phyloP scores from a whole-genome alignment of 78 protist genomes.

The Emiliania huxleyi region DNA sequence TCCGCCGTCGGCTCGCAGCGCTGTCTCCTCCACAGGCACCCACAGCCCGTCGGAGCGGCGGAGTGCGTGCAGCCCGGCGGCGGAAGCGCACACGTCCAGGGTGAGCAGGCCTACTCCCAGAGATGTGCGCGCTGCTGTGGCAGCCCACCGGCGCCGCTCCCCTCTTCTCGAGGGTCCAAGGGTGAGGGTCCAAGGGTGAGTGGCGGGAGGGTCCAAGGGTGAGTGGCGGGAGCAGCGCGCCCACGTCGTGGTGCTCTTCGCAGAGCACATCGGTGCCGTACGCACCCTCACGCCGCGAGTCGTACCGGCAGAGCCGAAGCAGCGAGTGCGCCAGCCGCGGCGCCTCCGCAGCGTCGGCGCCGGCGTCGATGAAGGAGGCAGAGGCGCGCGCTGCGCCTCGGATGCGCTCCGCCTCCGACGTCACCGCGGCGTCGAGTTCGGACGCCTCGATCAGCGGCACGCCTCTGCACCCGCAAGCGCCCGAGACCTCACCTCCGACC shows the following conservation, averaged over 20 bases:
- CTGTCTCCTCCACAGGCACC: background rate
- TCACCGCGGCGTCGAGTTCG: background rate
- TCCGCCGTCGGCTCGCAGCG: background rate
- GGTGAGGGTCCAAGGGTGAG: too few relatives aligned
- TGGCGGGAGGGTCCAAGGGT: too few relatives aligned
- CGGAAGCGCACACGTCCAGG: background rate
- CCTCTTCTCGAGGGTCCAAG: too few relatives aligned
- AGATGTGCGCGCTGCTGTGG: too few relatives aligned
- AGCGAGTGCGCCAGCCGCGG: background rate
- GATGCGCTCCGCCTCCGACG: background rate
- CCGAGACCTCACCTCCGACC: too few relatives aligned
- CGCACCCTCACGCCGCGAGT: background rate
- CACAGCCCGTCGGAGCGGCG: background rate
- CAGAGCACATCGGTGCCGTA: background rate
- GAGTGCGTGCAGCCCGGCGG: background rate
- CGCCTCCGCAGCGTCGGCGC: background rate
- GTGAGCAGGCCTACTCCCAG: background rate
- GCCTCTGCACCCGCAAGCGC: too few relatives aligned
- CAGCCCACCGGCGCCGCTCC: too few relatives aligned
- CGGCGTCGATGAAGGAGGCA: background rate
- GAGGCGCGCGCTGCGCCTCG: background rate
- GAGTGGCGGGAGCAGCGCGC: too few relatives aligned
- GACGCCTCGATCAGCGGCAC: background rate
- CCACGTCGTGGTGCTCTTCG: constrained; percentile 10
- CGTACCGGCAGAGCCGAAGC: background rate